Evolutionary conservation across 2,329 filamentous ascomycete genomes (phyloP), one percentile per base, ranked within the genome.

Genomic region (Helminthosporium solani): DNA sequence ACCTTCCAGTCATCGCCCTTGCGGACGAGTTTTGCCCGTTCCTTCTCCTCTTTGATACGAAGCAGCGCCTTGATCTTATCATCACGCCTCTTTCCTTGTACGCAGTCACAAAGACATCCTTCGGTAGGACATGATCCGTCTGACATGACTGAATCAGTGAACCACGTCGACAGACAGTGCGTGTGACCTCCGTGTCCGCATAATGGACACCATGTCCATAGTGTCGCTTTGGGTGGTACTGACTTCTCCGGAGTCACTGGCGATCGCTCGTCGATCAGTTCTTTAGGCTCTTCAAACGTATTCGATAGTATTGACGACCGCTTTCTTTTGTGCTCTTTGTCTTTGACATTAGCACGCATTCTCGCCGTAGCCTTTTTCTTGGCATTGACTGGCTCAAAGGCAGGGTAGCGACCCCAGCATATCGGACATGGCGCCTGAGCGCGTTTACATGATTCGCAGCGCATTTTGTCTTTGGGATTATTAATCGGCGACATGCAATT

Each of bases 111-210:
- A 42, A 78, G 67, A 62, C 82, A 85, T 15, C 80, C 82, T 38
- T 76, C 73, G 7, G 77, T 81, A 2, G 80, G 76, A 67, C 82
- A 85, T 23, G 74, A 75, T 14, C 80, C 81, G 51, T 78, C 75
- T 30, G 73, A 70, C 25, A 73, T 53, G 12, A 37, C 63, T 16
- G 73, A 53, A 42, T 78, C 73, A 15, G 68, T 67, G 44, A 82
- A 77, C 81, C 82, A 84, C 12, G 73, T 72, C 7, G 71, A 72
- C 23, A 84, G 72, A 60, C 83, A 86, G 40, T 75, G 75, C 5
- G 75, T 68, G 58, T 86, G 83, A 2, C 78, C 81, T 31, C 78
- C 76, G 55, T 86, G 83, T 3, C 80, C 80, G 61, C 83, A 86
- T 11, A 77, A 70, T 56, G 82, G 73, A 61, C 83, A 86, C 70